These are phyloP conservation scores for Silene noctiflora DNA, from an alignment of 179 eudicot genomes.

Conservation along the genomic window DNA sequence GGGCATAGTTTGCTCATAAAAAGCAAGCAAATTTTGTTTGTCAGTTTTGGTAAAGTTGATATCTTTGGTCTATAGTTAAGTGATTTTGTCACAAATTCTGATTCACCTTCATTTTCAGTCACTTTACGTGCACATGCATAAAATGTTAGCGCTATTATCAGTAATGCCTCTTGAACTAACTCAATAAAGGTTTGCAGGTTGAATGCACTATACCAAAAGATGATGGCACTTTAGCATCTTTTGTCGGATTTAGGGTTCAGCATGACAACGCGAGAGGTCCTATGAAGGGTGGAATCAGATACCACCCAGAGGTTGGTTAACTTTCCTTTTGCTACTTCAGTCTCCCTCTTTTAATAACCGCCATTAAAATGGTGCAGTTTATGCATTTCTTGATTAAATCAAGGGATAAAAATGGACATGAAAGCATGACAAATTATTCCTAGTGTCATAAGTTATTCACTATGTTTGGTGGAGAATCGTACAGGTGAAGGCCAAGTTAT, in stretches of 20 bases:
- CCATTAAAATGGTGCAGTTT: neutral
- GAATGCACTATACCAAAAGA: constrained; percentile 99
- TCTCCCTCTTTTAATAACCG: neutral
- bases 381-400: too few species aligned
- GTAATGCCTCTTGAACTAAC: neutral
- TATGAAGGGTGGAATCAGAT: constrained; percentile 99
- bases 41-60: too few species aligned
- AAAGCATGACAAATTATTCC: too few species aligned
- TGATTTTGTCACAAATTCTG: too few species aligned
- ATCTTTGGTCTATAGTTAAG: too few species aligned
- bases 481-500: neutral
- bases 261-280: constrained; percentile 99
- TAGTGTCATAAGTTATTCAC: too few species aligned
- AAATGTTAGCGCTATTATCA: neutral
- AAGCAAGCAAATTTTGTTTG: too few species aligned
- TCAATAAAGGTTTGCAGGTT: constrained; percentile 51
- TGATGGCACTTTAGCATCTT: constrained; percentile 85
- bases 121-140: neutral
- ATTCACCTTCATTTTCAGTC: too few species aligned
- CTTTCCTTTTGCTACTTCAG: neutral
- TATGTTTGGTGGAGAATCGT: too few species aligned
- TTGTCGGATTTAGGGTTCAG: constrained; percentile 88
- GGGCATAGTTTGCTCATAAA: too few species aligned
- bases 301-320: constrained; percentile 85
- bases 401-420: too few species aligned